Conservation (phyloP, 1,139 yeast genomes). For the Yamadazyma trypodendri region DNA sequence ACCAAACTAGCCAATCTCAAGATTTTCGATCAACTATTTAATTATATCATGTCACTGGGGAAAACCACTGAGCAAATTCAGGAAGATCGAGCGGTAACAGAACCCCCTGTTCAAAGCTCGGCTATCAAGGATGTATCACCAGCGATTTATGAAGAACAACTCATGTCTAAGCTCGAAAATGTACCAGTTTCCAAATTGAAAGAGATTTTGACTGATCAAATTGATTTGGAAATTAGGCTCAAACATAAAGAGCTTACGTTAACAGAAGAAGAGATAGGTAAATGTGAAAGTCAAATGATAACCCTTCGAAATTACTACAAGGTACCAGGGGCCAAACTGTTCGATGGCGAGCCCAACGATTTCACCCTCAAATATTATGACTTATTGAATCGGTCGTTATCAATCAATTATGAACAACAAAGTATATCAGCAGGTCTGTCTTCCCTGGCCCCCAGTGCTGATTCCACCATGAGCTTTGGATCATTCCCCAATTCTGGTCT, state of each 20-base stretch:
- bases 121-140: slow-evolving; percentile 1
- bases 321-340: slow-evolving; percentile 34
- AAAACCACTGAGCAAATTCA: background rate
- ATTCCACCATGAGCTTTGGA: background rate
- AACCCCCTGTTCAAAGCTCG: background rate
- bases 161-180: slow-evolving; percentile 23
- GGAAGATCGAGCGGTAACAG: slow-evolving; percentile 9
- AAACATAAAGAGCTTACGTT: slow-evolving; percentile 64
- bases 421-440: background rate
- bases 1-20: slow-evolving; percentile 1
- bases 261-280: slow-evolving; percentile 62
- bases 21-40: slow-evolving; percentile 7
- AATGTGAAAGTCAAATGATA: slow-evolving; percentile 61
- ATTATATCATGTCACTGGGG: slow-evolving; percentile 7
- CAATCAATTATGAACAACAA: slow-evolving; percentile 30
- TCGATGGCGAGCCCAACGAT: slow-evolving; percentile 47
- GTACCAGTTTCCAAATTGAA: slow-evolving; percentile 40
- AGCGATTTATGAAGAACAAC: slow-evolving; percentile 5
- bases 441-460: background rate
- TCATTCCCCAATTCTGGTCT: background rate
- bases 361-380: slow-evolving; percentile 50
- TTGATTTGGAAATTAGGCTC: slow-evolving; percentile 68
- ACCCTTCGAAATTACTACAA: slow-evolving; percentile 55
- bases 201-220: slow-evolving; percentile 46
- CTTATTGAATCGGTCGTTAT: slow-evolving; percentile 34